phyloP scores from a whole-genome alignment of 768 basidiomycete species.

The Lactarius psammicola region DNA sequence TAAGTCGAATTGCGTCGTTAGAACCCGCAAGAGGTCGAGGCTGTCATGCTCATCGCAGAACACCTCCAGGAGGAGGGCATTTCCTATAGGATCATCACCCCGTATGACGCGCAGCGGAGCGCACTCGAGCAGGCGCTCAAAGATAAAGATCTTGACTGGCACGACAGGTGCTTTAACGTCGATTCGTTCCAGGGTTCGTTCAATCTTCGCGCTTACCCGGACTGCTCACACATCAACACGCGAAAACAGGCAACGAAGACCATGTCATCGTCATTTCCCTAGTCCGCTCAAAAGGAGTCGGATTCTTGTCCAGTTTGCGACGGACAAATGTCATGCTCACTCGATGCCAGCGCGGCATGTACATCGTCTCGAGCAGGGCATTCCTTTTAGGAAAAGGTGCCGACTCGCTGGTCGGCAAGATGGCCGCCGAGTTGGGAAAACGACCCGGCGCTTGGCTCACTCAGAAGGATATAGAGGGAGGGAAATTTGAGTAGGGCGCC shows the following conservation, averaged over 20 bases:
- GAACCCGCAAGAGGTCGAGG: conserved; percentile 60
- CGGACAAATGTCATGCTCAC: conserved; percentile 89
- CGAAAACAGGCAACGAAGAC: conserved; percentile 70
- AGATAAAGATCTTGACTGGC: conserved; percentile 50
- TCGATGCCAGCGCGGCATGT: conserved; percentile 76
- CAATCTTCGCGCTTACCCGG: not conserved
- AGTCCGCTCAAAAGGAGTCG: conserved; percentile 61
- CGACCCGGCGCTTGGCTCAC: conserved; percentile 38
- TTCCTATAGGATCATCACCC: conserved; percentile 69
- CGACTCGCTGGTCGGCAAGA: conserved; percentile 44
- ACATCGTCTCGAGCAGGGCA: conserved; percentile 59
- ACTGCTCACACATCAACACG: not conserved
- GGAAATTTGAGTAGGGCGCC: conserved; percentile 37
- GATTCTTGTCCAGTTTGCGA: conserved; percentile 63
- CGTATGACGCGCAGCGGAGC: conserved; percentile 73
- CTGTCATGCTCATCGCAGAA: conserved; percentile 55
- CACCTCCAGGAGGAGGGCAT: conserved; percentile 51
- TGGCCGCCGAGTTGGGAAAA: conserved; percentile 38
- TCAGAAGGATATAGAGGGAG: conserved; percentile 38
- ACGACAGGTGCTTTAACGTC: conserved; percentile 72
- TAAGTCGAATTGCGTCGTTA: conserved; percentile 32
- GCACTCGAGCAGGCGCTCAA: conserved; percentile 58
- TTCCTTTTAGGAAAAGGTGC: conserved; percentile 57
- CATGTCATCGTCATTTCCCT: conserved; percentile 73
- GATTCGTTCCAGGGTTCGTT: conserved; percentile 75